A percentile compares a stretch with the other conserved stretches of the same genome.
These are phyloP conservation scores for Aspergillus asperescens DNA, from an alignment of 495 filamentous ascomycete species.

Conservation along the genomic window DNA sequence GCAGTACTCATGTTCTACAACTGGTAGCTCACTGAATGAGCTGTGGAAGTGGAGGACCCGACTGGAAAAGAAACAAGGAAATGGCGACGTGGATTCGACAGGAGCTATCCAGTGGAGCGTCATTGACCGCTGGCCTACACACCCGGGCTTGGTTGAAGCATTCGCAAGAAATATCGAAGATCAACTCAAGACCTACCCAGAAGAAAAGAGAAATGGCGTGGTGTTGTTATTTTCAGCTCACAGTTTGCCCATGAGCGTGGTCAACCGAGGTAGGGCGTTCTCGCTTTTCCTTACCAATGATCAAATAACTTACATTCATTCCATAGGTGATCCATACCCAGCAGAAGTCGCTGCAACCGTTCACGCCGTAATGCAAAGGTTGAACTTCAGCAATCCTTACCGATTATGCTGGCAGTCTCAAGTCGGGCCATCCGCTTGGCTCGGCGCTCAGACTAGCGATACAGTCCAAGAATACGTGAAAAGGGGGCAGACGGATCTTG, in stretches of 20 bases:
- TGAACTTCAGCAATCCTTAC: conserved; percentile 83
- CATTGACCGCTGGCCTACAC: conserved; percentile 94
- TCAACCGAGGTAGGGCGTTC: conserved; percentile 66
- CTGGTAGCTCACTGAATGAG: conserved; percentile 92
- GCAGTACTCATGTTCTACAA: conserved; percentile 98
- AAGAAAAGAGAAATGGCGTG: conserved; percentile 68
- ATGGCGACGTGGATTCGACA: conserved; percentile 42
- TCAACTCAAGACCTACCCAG: conserved; percentile 74
- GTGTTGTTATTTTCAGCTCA: conserved; percentile 93
- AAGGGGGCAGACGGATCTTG: conserved; percentile 83
- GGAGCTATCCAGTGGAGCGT: conserved; percentile 93
- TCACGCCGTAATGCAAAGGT: conserved; percentile 87
- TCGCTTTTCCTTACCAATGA: no score
- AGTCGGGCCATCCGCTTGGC: conserved; percentile 91
- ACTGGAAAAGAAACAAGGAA: conserved; percentile 67
- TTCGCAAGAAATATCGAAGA: conserved; percentile 87
- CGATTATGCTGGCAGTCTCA: conserved; percentile 97
- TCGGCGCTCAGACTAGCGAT: conserved; percentile 85
- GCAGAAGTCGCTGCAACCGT: conserved; percentile 97
- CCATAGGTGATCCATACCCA: conserved; percentile 86
- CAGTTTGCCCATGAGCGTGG: conserved; percentile 92
- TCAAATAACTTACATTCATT: neutral
- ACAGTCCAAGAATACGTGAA: conserved; percentile 86
- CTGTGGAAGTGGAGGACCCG: conserved; percentile 93
- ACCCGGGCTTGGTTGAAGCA: conserved; percentile 83